Conservation (phyloP, 2,329 filamentous ascomycete genomes). For the Colletotrichum cuscutae region DNA sequence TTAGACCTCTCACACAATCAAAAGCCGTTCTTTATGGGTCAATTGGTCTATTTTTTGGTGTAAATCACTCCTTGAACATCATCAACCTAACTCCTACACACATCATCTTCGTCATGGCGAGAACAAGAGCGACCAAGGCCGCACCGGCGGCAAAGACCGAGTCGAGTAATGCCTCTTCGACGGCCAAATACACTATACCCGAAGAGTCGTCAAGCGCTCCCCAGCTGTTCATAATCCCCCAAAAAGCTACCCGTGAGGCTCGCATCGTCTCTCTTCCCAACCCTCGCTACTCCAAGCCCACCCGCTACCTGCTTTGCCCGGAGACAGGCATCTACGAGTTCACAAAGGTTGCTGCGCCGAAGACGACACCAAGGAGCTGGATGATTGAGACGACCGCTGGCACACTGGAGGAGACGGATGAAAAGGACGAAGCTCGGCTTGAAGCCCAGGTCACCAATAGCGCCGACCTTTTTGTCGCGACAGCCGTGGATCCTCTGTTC, state of each 20-base stretch:
- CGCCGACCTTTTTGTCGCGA: slow-evolving; percentile 85
- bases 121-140: slow-evolving; percentile 58
- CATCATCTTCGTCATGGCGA: slow-evolving; percentile 52
- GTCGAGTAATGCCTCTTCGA: slow-evolving; percentile 40
- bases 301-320: slow-evolving; percentile 72
- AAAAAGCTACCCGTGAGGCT: slow-evolving; percentile 61
- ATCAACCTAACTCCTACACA: not conserved
- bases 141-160: slow-evolving; percentile 45
- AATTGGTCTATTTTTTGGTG: not conserved
- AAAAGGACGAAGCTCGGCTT: slow-evolving; percentile 34
- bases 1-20: not conserved
- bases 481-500: slow-evolving; percentile 86
- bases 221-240: slow-evolving; percentile 70
- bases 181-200: slow-evolving; percentile 52
- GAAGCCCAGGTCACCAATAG: slow-evolving; percentile 63
- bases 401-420: slow-evolving; percentile 34
- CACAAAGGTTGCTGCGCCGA: slow-evolving; percentile 64
- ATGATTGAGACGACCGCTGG: slow-evolving; percentile 56
- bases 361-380: slow-evolving; percentile 69
- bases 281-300: slow-evolving; percentile 64
- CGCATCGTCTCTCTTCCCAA: slow-evolving; percentile 70
- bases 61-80: not conserved
- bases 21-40: not conserved
- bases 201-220: slow-evolving; percentile 55
- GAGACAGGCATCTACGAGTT: slow-evolving; percentile 73